phyloP scores from a whole-genome alignment of 495 filamentous ascomycete species.

The Mytilinidion resinicola region DNA sequence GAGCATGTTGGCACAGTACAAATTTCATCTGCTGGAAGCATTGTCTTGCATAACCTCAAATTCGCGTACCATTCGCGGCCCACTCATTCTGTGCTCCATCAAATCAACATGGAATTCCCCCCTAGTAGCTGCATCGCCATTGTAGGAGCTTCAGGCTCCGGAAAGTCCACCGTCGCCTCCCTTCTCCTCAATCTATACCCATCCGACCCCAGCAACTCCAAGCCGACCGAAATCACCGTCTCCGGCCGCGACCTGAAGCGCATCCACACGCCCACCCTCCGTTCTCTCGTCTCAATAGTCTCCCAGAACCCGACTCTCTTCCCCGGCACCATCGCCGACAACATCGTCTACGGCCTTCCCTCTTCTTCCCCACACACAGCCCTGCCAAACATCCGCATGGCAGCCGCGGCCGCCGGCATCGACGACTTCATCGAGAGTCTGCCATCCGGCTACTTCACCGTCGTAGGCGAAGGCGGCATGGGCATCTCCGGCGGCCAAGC shows the following conservation, averaged over 20 bases:
- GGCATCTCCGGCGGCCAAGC: constrained; percentile 77
- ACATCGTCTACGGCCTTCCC: constrained; percentile 73
- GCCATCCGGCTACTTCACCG: constrained; percentile 64
- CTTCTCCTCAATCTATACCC: constrained; percentile 65
- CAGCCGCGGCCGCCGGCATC: constrained; percentile 65
- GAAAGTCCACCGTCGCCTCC: constrained; percentile 80
- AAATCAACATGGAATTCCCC: constrained; percentile 55
- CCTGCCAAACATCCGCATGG: constrained; percentile 43
- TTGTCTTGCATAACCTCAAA: constrained; percentile 51
- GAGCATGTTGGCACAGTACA: constrained; percentile 49
- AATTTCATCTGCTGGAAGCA: constrained; percentile 49
- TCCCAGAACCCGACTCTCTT: constrained; percentile 76
- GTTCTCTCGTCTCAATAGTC: constrained; percentile 65
- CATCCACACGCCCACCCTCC: constrained; percentile 57
- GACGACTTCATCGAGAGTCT: constrained; percentile 75
- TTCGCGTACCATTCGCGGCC: constrained; percentile 66
- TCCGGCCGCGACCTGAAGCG: constrained; percentile 47
- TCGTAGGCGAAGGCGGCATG: constrained; percentile 70
- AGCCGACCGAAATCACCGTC: constrained; percentile 48
- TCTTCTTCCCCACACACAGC: constrained; percentile 43
- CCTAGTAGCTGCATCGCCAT: constrained; percentile 62
- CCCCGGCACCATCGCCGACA: constrained; percentile 61
- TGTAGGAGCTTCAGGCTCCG: constrained; percentile 76
- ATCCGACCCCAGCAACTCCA: constrained; percentile 26
- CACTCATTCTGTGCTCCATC: constrained; percentile 46